Base-by-base conservation (phyloP, 2,329 filamentous ascomycete genomes). In the Aspergillus pseudoterreus region DNA sequence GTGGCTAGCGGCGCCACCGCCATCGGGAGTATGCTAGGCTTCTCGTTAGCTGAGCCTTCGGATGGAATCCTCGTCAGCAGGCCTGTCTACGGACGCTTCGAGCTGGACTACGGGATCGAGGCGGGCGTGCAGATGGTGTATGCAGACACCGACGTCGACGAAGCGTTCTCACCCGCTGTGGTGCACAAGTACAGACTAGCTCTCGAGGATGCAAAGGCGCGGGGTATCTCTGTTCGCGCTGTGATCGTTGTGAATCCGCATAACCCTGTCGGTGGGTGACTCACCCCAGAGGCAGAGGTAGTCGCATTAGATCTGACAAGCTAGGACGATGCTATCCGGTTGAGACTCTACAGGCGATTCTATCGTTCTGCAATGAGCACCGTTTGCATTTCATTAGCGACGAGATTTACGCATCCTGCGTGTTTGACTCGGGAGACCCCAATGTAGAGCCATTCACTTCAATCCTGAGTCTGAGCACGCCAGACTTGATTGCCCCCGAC, bases 381-480 rank as follows among this genome's bases (percentile, higher is more conserved):
- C 54, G 65, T 1, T 67, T 83, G 10, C 79, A 83, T 57, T 68
- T 83, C 24, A 75, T 83, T 60, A 75, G 73, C 56, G 80, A 83
- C 58, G 81, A 83, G 58, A 74, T 83, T 12, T 83, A 83, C 58
- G 81, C 78, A 3, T 63, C 79, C 1, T 81, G 78, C 6, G 68
- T 77, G 1, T 83, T 76, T 60, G 57, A 71, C 17, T 59, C 64
- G 1, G 79, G 43, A 52, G 72, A 64, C 47, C 60, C 54, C 2
- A 24, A 58, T 4, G 63, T 64, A 2, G 54, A 67, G 1, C 67
- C 70, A 0, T 82, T 82, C 52, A 70, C 70, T 3, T 80, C 78
- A 0, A 64, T 70, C 1, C 66, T 80, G 2, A 68, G 76, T 0
- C 67, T 81, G 12, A 66, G 76, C 30, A 64, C 68, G 0, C 51